Evolutionary conservation across 495 filamentous ascomycete species (phyloP), one percentile per base, ranked within the genome.

Genomic region (Lentithecium fluviatile): DNA sequence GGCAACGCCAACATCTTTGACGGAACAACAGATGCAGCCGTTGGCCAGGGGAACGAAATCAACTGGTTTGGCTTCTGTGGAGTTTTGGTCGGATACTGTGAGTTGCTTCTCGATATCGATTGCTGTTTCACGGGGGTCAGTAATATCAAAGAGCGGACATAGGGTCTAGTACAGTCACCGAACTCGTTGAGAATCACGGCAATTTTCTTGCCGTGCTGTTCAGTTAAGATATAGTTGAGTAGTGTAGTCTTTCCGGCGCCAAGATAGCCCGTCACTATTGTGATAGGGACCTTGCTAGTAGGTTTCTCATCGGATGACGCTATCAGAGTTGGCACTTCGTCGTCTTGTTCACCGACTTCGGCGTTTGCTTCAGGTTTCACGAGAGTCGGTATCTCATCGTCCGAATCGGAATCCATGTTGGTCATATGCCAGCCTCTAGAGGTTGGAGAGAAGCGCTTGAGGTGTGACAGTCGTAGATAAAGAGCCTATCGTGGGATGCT

Each of bases 151-250:
- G 17, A 15, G 20, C 53, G 15, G 53, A n/a, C n/a, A n/a, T n/a
- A n/a, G n/a, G n/a, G n/a, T n/a, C n/a, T n/a, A n/a, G 78, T 78
- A 95, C 91, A 95, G 70, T 97, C 89, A 46, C 93, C 93, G 70
- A 97, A 97, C 74, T 97, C 90, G 73, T 98, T 98, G 76, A 97
- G 83, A 58, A 98, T 98, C 24, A 98, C 94, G 10, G 94, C 94
- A 71, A 98, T 91, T 71, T 87, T 94, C 79, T 97, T 97, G 69
- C 92, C 93, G 81, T 97, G 94, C 53, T 90, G 85, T 61, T 91
- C 91, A 20, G 84, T 91, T 36, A 98, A 79, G 43, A 98, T 97
- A 72, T 97, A 95, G 69, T 98, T 98, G 45, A 98, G 77, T 6
- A 98, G 77, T 0, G 95, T 97, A 0, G 93, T 97, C 73, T 98